Base-by-base conservation (phyloP, 1,284 basidiomycete species). In the Sanguinoderma infundibulare region DNA sequence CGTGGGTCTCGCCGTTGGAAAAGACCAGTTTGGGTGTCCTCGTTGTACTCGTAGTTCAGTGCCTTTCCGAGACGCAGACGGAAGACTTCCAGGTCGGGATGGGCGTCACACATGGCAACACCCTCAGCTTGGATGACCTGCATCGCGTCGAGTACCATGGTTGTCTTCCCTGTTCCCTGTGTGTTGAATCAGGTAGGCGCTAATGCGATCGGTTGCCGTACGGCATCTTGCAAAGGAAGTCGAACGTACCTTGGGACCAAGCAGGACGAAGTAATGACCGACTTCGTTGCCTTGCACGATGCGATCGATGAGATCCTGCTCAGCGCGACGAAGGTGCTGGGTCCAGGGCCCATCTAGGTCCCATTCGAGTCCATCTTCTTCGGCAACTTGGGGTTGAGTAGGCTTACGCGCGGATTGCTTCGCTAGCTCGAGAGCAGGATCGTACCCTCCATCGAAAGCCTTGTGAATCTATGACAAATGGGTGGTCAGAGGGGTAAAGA, bases 141-240 rank as follows among this genome's bases (percentile, higher is more conserved):
- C 92, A 95, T 94, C 0, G 90, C 84, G 67, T 94, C 90, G 56
- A 94, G 82, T 58, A 95, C 83, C 91, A 93, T 89, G 0, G 90
- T 92, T 2, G 87, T 87, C 77, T 94, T 93, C 20, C 86, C 86
- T 5, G 83, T 83, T 17, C 87, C 86, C 81, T 84, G n/a, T 35
- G 51, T 0, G 30, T 34, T 57, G 60, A 12, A n/a, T n/a, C 12
- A 39, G 24, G 26, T 40, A 49, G 28, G 39, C 46, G 34, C 55
- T 52, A 32, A 49, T 59, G n/a, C 39, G 20, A 12, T 24, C 40
- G 10, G 20, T 12, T 38, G 30, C 32, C 26, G 24, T 36, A 10
- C n/a, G 5, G 12, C 17, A 26, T 10, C 2, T 36, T n/a, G n/a
- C 15, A 15, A 47, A 12, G 36, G 36, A 36, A 17, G 20, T 14